These are phyloP conservation scores for Porogramme epimiltina DNA, from an alignment of 1,284 basidiomycete genomes.

Conservation along the genomic window DNA sequence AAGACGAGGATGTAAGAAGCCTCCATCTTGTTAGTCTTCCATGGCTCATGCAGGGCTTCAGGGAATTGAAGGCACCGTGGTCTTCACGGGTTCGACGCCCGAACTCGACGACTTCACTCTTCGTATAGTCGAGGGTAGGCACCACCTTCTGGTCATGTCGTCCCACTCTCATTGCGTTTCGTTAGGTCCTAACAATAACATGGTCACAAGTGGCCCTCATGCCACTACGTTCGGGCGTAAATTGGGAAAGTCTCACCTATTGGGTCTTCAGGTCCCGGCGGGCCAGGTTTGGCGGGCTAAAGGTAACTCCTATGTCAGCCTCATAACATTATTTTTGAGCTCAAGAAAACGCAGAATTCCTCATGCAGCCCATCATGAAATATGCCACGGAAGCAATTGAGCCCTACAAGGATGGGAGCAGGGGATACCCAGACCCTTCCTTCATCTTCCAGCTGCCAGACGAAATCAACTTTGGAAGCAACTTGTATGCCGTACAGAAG, in stretches of 20 bases:
- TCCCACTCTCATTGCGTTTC: neutral
- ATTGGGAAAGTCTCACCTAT: constrained; percentile 73
- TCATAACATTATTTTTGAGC: neutral
- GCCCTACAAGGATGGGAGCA: constrained; percentile 53
- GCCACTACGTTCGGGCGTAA: constrained; percentile 61
- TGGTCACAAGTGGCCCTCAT: constrained; percentile 54
- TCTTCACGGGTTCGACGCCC: constrained; percentile 70
- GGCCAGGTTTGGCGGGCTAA: constrained; percentile 85
- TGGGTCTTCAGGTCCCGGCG: constrained; percentile 63
- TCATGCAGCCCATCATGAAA: constrained; percentile 64
- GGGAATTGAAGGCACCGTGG: constrained; percentile 73
- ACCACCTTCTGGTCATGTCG: too few relatives aligned
- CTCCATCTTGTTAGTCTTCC: neutral
- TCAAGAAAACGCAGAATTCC: constrained; percentile 49
- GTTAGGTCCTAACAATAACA: constrained; percentile 59
- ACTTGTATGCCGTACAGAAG: constrained; percentile 87
- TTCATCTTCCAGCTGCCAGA: constrained; percentile 78
- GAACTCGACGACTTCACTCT: constrained; percentile 84
- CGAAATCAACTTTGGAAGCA: constrained; percentile 71
- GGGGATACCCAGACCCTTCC: constrained; percentile 74
- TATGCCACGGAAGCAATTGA: constrained; percentile 57
- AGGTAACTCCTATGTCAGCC: constrained; percentile 42
- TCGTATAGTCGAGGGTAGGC: constrained; percentile 76
- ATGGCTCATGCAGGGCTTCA: constrained; percentile 31
- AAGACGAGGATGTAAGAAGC: constrained; percentile 66